These are phyloP conservation scores for Pseudohyphozyma bogoriensis DNA, from an alignment of 768 basidiomycete species.

Conservation along the genomic window DNA sequence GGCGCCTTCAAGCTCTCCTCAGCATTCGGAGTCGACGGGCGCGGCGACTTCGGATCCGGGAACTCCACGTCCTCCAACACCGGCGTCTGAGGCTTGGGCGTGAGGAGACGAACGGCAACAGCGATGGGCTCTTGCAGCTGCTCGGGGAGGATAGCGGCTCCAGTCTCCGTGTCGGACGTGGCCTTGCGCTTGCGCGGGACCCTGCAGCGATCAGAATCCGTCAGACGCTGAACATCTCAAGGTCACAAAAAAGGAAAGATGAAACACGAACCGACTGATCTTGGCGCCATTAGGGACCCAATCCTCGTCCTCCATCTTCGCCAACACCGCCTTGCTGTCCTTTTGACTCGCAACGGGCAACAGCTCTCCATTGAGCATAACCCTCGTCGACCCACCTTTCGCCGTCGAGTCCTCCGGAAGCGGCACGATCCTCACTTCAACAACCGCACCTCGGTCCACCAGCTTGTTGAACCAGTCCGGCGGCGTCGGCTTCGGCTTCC, in stretches of 20 bases:
- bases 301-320: slow-evolving; percentile 66
- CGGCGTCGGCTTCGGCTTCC: slow-evolving; percentile 45
- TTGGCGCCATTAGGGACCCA: slow-evolving; percentile 49
- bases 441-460: slow-evolving; percentile 48
- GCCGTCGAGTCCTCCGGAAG: slow-evolving; percentile 33
- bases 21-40: slow-evolving; percentile 8
- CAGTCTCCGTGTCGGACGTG: background rate
- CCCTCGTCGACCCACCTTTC: slow-evolving; percentile 10
- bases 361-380: slow-evolving; percentile 40
- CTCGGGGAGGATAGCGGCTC: slow-evolving; percentile 14
- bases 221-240: background rate
- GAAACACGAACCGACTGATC: slow-evolving; percentile 24
- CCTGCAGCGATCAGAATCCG: background rate
- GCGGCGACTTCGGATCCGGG: slow-evolving; percentile 27
- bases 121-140: slow-evolving; percentile 30
- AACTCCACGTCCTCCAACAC: slow-evolving; percentile 23
- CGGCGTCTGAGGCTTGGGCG: slow-evolving; percentile 15
- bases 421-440: slow-evolving; percentile 51
- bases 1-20: background rate
- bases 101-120: slow-evolving; percentile 25
- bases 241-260: background rate
- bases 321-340: slow-evolving; percentile 41
- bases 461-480: slow-evolving; percentile 53
- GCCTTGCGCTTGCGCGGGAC: slow-evolving; percentile 12
- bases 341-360: slow-evolving; percentile 58